Conservation (phyloP, 768 basidiomycete species). For the Phaeolepiota aurea region DNA sequence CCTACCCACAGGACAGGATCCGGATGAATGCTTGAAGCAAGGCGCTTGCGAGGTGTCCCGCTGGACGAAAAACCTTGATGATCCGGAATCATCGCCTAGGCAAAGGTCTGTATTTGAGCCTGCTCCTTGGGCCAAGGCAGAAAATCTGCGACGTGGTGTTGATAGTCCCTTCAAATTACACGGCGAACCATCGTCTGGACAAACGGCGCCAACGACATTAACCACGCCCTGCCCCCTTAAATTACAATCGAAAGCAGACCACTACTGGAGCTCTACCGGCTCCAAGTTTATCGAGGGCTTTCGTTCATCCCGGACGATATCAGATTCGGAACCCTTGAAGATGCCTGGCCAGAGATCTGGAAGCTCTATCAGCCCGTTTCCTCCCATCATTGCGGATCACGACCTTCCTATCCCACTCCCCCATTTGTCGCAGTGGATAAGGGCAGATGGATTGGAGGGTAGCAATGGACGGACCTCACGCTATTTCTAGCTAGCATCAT, state of each 20-base stretch:
- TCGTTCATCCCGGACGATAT: slow-evolving; percentile 22
- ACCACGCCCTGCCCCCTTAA: slow-evolving; percentile 16
- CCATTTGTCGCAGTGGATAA: slow-evolving; percentile 42
- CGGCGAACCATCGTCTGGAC: slow-evolving; percentile 7
- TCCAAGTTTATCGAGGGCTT: slow-evolving; percentile 35
- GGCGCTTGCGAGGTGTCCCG: not conserved
- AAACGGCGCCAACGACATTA: slow-evolving; percentile 9
- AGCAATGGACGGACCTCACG: no score
- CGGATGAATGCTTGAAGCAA: not conserved
- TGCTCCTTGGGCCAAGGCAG: slow-evolving; percentile 43
- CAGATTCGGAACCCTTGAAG: slow-evolving; percentile 17
- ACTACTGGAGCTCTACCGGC: slow-evolving; percentile 11
- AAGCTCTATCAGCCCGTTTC: slow-evolving; percentile 22
- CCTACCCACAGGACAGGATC: slow-evolving; percentile 3
- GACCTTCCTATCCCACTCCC: slow-evolving; percentile 52
- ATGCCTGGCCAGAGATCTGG: slow-evolving; percentile 12
- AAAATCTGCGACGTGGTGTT: slow-evolving; percentile 41
- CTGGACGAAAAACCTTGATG: slow-evolving; percentile 8
- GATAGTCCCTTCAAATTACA: slow-evolving; percentile 42
- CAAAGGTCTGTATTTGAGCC: slow-evolving; percentile 11
- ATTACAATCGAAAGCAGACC: slow-evolving; percentile 15
- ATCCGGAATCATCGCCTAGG: not conserved
- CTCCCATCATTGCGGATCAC: slow-evolving; percentile 31
- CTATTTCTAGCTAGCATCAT: no score
- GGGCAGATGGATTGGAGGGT: slow-evolving; percentile 24